These are phyloP conservation scores for Entophlyctis luteolus DNA, from an alignment of 192 early-diverging fungal genomes.

Conservation along the genomic window DNA sequence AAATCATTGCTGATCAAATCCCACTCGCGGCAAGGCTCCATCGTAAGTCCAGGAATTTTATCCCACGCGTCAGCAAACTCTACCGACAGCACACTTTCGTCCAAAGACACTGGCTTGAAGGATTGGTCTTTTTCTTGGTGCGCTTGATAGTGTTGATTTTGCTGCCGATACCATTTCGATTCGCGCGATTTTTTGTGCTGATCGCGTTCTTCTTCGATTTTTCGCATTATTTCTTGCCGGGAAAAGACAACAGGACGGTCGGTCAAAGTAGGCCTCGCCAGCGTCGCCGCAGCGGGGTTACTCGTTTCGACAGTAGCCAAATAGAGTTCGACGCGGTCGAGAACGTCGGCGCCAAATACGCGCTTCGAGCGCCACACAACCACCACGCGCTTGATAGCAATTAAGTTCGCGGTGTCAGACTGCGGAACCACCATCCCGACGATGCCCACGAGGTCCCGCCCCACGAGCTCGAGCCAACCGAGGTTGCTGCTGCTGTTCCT, in stretches of 20 bases:
- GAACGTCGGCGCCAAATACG: not conserved
- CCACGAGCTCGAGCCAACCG: constrained; percentile 34
- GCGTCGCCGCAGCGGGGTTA: not conserved
- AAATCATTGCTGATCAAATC: constrained; percentile 6
- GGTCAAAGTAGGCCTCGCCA: too few relatives aligned
- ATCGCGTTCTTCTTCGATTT: constrained; percentile 57
- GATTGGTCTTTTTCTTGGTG: too few relatives aligned
- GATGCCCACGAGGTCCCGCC: constrained; percentile 28
- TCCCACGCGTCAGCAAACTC: constrained; percentile 50
- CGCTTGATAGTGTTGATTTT: too few relatives aligned
- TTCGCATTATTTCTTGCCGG: constrained; percentile 45
- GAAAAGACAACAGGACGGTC: too few relatives aligned
- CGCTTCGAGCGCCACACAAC: not conserved
- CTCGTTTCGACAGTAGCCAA: not conserved
- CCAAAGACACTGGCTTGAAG: too few relatives aligned
- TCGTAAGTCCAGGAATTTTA: constrained; percentile 5
- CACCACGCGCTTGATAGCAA: not conserved
- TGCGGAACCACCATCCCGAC: constrained; percentile 37
- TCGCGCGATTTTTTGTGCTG: constrained; percentile 51
- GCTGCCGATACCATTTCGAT: constrained; percentile 47
- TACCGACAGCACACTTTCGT: constrained; percentile 23
- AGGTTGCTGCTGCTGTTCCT: not conserved
- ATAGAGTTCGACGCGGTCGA: not conserved
- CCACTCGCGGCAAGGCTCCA: constrained; percentile 6
- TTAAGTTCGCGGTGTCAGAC: too few relatives aligned